These are phyloP conservation scores for Coniochaeta ligniaria DNA, from an alignment of 2,329 filamentous ascomycete genomes.

Conservation along the genomic window DNA sequence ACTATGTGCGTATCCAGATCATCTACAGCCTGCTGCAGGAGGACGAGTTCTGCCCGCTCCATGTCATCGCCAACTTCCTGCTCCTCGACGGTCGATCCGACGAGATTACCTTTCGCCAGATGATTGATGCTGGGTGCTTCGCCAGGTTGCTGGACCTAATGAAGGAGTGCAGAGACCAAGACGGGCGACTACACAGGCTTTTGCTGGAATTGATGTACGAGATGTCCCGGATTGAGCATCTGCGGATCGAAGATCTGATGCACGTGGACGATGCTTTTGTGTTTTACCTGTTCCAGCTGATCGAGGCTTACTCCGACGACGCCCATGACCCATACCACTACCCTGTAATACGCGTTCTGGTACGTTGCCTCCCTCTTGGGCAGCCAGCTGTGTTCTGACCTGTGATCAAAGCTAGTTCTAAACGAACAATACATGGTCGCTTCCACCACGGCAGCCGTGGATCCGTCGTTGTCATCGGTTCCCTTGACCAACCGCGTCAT, in stretches of 20 bases:
- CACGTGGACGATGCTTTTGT: constrained; percentile 78
- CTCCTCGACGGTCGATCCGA: constrained; percentile 78
- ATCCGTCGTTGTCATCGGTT: constrained; percentile 30
- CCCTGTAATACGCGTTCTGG: constrained; percentile 84
- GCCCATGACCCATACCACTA: constrained; percentile 92
- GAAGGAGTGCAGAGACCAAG: constrained; percentile 54
- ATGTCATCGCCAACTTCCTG: constrained; percentile 76
- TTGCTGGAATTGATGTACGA: constrained; percentile 89
- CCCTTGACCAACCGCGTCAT: constrained; percentile 86
- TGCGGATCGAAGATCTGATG: constrained; percentile 68
- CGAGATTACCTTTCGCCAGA: constrained; percentile 73
- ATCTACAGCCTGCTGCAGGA: constrained; percentile 88
- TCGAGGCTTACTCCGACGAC: constrained; percentile 83
- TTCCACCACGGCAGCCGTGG: constrained; percentile 43
- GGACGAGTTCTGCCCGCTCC: constrained; percentile 72
- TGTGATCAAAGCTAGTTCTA: constrained; percentile 64
- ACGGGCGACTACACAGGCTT: constrained; percentile 68
- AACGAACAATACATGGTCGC: constrained; percentile 98
- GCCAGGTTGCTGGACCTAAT: constrained; percentile 77
- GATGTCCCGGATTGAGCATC: constrained; percentile 85
- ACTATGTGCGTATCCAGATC: constrained; percentile 89
- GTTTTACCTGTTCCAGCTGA: constrained; percentile 74
- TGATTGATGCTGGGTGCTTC: constrained; percentile 84
- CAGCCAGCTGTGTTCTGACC: background rate
- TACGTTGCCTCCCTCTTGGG: constrained; percentile 33